Evolutionary conservation across 345 rosid species (phyloP), one percentile per base, ranked within the genome.

Genomic region (Gossypium turneri): DNA sequence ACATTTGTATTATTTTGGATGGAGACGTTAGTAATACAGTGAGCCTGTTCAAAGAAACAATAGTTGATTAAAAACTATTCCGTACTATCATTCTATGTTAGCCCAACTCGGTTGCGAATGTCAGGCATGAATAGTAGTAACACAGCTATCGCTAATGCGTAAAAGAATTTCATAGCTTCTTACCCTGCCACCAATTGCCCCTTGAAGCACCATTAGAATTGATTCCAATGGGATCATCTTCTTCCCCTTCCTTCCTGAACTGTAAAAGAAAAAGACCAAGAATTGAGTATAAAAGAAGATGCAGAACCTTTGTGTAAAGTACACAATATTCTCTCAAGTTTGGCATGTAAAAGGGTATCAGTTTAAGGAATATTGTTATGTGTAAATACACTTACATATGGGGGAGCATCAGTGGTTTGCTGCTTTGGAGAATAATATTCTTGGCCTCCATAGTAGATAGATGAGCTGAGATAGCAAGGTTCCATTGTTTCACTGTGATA

Each of bases 151-250:
- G 45, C 22, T 41, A 34, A 5, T 34, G 7, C 1, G 41, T 34
- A 34, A 34, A 34, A 34, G 7, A 34, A 5, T 4, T 34, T 34
- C 41, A 34, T 34, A 34, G 67, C 12, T 27, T 61, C 81, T 53
- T 81, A 94, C 98, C 97, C 85, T 92, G 79, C 98, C 98, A 94
- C 98, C 98, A 94, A 72, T 94, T 92, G 27, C 98, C 98, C 82
- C 97, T 87, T 8, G 97, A 90, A 72, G 90, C 97, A 73, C 85
- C 75, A 66, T 86, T 80, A 4, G 90, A 74, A 83, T 87, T 86
- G 73, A 51, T 87, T 72, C 77, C 89, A 60, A 81, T 79, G 9
- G 89, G 82, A 64, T 83, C 88, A 57, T 83, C 85, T 5, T 89
- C 86, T 34, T 65, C 88, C 27, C 77, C 88, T 56, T 87, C 91